Conservation (phyloP, 306 rosid genomes). For the Trichosanthes truncata region DNA sequence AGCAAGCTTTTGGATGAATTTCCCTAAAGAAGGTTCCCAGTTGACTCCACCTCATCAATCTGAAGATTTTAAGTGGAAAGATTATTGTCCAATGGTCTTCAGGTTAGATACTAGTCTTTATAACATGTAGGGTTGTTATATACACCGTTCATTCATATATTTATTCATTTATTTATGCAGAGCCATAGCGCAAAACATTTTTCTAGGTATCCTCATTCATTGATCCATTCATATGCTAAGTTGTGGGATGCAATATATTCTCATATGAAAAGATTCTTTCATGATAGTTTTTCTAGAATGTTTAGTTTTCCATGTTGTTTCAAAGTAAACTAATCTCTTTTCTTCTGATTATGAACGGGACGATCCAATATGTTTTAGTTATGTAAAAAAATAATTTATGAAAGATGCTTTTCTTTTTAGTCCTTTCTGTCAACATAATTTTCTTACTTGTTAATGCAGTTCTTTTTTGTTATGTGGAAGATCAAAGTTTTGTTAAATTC, state of each 20-base stretch:
- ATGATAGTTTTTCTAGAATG: background rate
- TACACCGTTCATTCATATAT: background rate
- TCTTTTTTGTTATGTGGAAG: background rate
- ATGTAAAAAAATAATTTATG: background rate
- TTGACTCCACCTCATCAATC: slow-evolving; percentile 95
- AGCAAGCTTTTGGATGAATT: slow-evolving; percentile 99
- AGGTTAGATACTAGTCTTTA: slow-evolving; percentile 41
- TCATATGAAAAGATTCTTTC: background rate
- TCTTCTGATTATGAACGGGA: background rate
- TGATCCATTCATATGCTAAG: background rate
- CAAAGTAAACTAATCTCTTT: background rate
- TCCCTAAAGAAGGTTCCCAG: slow-evolving; percentile 93
- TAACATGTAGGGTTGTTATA: background rate
- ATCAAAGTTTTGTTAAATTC: background rate
- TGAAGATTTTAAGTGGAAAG: slow-evolving; percentile 96
- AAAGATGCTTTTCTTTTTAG: background rate
- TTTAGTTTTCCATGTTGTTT: background rate
- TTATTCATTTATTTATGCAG: background rate
- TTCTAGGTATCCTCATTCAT: background rate
- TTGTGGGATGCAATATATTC: background rate
- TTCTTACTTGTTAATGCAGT: background rate
- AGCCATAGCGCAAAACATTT: background rate
- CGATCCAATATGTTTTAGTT: background rate
- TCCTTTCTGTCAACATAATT: background rate
- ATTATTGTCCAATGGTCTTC: slow-evolving; percentile 98